Base-by-base conservation (phyloP, 1,284 basidiomycete species). In the Apiotrichum sp. region DNA sequence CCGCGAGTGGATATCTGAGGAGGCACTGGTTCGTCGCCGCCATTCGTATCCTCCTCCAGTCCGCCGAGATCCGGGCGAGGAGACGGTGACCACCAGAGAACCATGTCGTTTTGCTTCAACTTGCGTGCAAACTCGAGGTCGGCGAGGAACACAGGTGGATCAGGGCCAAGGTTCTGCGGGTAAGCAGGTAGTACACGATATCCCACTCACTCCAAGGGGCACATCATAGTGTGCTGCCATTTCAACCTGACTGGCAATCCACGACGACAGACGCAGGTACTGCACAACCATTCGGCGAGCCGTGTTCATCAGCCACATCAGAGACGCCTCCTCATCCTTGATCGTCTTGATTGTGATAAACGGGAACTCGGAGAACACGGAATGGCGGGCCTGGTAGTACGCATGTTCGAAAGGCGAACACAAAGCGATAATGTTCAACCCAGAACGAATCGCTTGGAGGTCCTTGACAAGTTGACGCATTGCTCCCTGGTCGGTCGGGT, bases 81-180 rank as follows among this genome's bases (percentile, higher is more conserved):
- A 4, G 86, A 84, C 1, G 87, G 82, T 3, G 95, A 95, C 96
- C 96, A 99, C 96, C 96, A 99, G 1, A 98, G 79, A 2, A 98
- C 80, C 73, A 90, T 86, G 69, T 98, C 96, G 62, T 96, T 89
- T 54, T 86, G 85, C 50, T 85, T 79, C 46, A 98, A 78, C 29
- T 89, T 83, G 5, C 93, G 85, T 0, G 95, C 89, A 69, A 97
- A 95, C 63, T 87, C 89, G 57, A 98, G 81, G 65, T 99, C 96
- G 2, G 92, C 85, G 35, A 96, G 80, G 64, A 89, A 83, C 16
- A 97, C 78, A 1, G 91, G 86, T 50, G 92, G 86, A 68, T 98
- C 95, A 6, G 87, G 85, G 48, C 93, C 90, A 49, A 98, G 82
- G 72, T 98, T 93, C 69, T 75, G 57, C 1, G 3, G 1, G 47